phyloP scores from a whole-genome alignment of 768 basidiomycete species.

The Pleurotus ostreatus region DNA sequence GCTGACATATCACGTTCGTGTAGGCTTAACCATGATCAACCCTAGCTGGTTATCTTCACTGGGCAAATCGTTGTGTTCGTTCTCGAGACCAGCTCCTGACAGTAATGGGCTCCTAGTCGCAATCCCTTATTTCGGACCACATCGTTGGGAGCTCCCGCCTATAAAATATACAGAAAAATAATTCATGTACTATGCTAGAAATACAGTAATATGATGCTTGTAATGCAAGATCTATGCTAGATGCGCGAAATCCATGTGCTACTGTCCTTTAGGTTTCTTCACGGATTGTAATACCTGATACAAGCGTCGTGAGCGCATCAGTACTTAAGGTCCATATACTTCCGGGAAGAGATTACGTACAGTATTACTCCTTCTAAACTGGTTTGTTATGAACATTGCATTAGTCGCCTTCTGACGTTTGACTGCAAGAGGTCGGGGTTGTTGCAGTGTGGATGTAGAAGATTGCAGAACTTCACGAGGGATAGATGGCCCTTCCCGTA shows the following conservation, averaged over 20 bases:
- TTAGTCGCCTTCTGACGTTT: constrained; percentile 9
- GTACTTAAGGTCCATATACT: not conserved
- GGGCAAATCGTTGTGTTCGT: constrained; percentile 80
- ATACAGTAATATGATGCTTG: not conserved
- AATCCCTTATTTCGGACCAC: constrained; percentile 81
- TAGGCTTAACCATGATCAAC: constrained; percentile 1
- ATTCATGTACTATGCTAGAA: not conserved
- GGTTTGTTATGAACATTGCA: constrained; percentile 7
- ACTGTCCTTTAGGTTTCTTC: not conserved
- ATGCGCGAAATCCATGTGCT: not conserved
- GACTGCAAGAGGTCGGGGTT: not conserved
- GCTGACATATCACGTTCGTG: not conserved
- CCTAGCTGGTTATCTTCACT: constrained; percentile 65
- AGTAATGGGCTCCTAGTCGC: constrained; percentile 65
- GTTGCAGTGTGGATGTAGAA: not conserved
- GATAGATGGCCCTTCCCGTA: not conserved
- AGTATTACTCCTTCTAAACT: not conserved
- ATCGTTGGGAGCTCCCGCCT: constrained; percentile 85
- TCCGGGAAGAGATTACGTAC: not conserved
- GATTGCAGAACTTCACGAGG: not conserved
- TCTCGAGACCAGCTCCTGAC: constrained; percentile 80
- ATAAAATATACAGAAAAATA: constrained; percentile 30
- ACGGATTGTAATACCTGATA: not conserved
- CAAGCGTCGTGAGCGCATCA: no score
- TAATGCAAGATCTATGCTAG: not conserved